Base-by-base conservation (phyloP, 495 filamentous ascomycete species). In the Podospora pseudoanserina region DNA sequence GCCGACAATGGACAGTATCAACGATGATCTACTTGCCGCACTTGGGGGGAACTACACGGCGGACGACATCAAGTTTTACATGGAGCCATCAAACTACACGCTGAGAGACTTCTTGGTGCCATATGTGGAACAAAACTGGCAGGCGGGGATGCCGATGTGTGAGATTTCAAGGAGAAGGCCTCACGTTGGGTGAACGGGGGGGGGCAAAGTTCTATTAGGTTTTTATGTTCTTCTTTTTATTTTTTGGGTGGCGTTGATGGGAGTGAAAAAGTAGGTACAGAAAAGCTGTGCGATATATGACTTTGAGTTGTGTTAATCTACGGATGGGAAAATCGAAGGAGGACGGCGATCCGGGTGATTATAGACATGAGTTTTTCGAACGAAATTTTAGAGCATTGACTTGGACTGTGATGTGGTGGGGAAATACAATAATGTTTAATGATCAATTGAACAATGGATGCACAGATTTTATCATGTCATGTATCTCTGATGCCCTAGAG, bases 21-120 rank as follows among this genome's bases (percentile, higher is more conserved):
- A 63, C 9, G 61, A 63, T 23, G 61, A 63, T 23, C 0, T 63
- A 5, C 15, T 63, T 7, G 11, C 16, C 1, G 61, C 30, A 4
- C 61, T 63, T 4, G 61, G 20, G 30, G 30, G 20, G 11, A 63
- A 44, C 23, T 63, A 63, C 61, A 49, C 61, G 4, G n/a, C 27
- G 28, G 27, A 28, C 11, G 30, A 49, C n/a, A 63, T 63, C 30
- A 32, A 44, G 30, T 18, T 18, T 11, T 63, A 63, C n/a, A 39
- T 63, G 27, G n/a, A 18, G 3, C 18, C 30, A 5, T 49, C 9
- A 3, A 63, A 63, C 18, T 32, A 63, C 32, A 63, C 28, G 9
- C 32, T 63, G 30, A 28, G 34, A 13, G 32, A 63, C 30, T 63
- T 63, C 20, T 32, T 63, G 61, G 30, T 63, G 5, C n/a, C 61